Base-by-base conservation (phyloP, 805 yeast genomes). In the Grigorovia transvaalensis region DNA sequence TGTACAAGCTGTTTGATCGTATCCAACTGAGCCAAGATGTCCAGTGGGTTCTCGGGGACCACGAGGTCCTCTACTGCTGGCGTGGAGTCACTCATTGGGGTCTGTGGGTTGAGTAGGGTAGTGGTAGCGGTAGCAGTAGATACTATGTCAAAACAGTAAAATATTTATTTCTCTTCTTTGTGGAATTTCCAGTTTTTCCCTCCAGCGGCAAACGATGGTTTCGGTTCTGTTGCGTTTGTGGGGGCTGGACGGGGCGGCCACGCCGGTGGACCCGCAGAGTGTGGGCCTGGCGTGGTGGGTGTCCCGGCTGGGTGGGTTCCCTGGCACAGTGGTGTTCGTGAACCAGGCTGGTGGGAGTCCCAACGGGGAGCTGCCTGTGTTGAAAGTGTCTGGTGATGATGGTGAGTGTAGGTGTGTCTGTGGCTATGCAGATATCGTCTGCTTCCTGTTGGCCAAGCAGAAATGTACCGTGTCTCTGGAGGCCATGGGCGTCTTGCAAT, bases 291-390 rank as follows among this genome's bases (percentile, higher is more conserved):
- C 51, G 40, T 62, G 68, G 67, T 19, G 33, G n/a, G 27, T 45
- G 19, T 33, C 38, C 12, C 44, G 4, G 57, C 57, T 0, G 55
- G 47, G 18, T 38, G 29, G 27, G 6, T 6, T 19, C 2, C 50
- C 47, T 9, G 53, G 57, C 54, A 68, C 66, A 41, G 61, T 84
- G 1, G 74, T 80, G 9, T 74, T 82, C 1, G 80, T 86, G 1
- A 77, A 79, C 50, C 82, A 84, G 60, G 75, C 81, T 12, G 78
- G 78, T 57, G 51, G 77, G 9, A 77, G 86, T 0, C 71, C 70
- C 11, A 70, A 71, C 11, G 76, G 74, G 2, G 68, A 65, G 47
- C 61, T 84, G 17, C 91, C 91, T 0, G 62, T 74, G 2, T 61
- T 80, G 47, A 62, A 57, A n/a, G 50, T 12, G 15, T n/a, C 9